A percentile compares a stretch with the other conserved stretches of the same genome.
phyloP scores from a whole-genome alignment of 345 rosid species.

The Zanthoxylum bungeanum region DNA sequence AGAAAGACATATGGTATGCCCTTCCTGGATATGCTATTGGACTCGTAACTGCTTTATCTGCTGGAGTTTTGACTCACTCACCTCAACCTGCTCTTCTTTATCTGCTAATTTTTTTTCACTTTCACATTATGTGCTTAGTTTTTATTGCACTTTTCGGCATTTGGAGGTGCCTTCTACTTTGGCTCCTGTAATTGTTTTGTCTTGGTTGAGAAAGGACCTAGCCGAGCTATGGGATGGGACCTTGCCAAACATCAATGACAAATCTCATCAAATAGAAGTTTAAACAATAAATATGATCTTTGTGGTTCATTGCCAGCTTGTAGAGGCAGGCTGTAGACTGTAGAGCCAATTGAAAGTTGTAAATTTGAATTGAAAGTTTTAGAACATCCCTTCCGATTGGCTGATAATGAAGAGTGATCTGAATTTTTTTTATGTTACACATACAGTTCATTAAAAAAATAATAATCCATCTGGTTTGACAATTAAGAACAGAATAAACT shows the following conservation, averaged over 20 bases:
- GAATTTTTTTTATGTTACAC: too few species aligned
- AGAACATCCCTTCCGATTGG: neutral
- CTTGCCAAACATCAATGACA: slow-evolving; percentile 43
- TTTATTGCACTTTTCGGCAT: slow-evolving; percentile 1
- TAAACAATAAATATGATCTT: slow-evolving; percentile 31
- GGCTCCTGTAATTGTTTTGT: slow-evolving; percentile 74
- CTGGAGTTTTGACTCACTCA: slow-evolving; percentile 74
- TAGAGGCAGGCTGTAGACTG: too few species aligned
- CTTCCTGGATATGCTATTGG: slow-evolving; percentile 90
- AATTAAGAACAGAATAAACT: too few species aligned
- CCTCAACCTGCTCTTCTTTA: slow-evolving; percentile 97
- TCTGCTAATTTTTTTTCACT: slow-evolving; percentile 50
- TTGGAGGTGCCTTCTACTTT: slow-evolving; percentile 85
- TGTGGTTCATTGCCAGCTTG: neutral
- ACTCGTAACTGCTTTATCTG: slow-evolving; percentile 70
- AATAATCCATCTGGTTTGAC: too few species aligned
- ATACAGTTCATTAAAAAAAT: too few species aligned
- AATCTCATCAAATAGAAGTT: slow-evolving; percentile 64
- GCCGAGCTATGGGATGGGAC: slow-evolving; percentile 90
- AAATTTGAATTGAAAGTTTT: slow-evolving; percentile 27
- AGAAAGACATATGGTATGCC: slow-evolving; percentile 85
- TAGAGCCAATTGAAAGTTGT: slow-evolving; percentile 21
- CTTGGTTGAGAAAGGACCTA: slow-evolving; percentile 83
- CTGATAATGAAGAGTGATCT: neutral
- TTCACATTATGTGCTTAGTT: neutral